Base-by-base conservation (phyloP, 2,329 filamentous ascomycete genomes). In the Lithohypha guttulata region DNA sequence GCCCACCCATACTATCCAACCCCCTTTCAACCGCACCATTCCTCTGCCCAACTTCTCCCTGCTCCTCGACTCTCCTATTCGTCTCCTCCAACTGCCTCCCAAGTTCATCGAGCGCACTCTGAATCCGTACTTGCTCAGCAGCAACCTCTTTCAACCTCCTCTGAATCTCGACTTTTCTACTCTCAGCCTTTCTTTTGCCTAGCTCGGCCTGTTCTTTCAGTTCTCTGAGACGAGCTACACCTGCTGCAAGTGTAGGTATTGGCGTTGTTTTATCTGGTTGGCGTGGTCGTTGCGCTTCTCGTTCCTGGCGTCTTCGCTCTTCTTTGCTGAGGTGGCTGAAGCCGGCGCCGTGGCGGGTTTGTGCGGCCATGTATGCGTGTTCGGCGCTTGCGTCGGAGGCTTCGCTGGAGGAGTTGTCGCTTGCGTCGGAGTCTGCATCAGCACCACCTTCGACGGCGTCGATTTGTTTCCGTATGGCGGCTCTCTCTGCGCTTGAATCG, bases 321-420 rank as follows among this genome's bases (percentile, higher is more conserved):
- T 30, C 32, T 39, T 47, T 42, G 15, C n/a, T n/a, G 11, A 39
- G 22, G 22, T 40, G 11, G 9, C 81, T 54, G 0, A 78, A 81
- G 52, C 89, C 87, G 64, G 91, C 81, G n/a, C 85, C 89, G 3
- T 84, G 82, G 14, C 81, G 74, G 6, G 84, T 87, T 63, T 96
- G 89, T 3, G 84, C 80, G 8, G 78, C 75, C 59, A 94, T 87
- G 61, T 93, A 96, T 0, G 84, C 87, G 2, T 81, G 84, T 42
- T 79, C 77, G 11, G 73, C 64, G 49, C 75, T 73, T 25, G 69
- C 59, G 46, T 79, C 75, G 2, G 71, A 75, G 47, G 89, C 83
- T 4, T 15, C 20, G 36, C 13, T 17, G 27, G n/a, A n/a, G 13
- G 37, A 39, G 6, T 21, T 85, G 21, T 68, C 57, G 44, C 77